Base-by-base conservation (phyloP, 2,329 filamentous ascomycete genomes). In the Colletotrichum viniferum region DNA sequence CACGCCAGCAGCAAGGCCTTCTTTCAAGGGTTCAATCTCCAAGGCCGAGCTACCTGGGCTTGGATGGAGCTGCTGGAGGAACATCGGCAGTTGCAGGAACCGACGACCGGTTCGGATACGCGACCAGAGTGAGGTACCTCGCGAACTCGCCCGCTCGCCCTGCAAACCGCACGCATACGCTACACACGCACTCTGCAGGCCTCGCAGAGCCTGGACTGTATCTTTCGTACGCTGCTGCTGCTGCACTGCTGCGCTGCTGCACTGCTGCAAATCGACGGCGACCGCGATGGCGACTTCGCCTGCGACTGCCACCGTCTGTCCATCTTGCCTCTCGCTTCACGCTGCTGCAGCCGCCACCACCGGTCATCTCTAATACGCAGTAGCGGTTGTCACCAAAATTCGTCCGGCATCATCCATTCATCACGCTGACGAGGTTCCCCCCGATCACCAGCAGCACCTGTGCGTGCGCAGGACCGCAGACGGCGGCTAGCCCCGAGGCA, bases 331-430 rank as follows among this genome's bases (percentile, higher is more conserved):
- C 73, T 62, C 62, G 62, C 62, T 38, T 73, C 26, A 64, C 73
- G 69, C 73, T 76, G 69, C 73, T 76, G 73, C 73, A 73, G 70
- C 73, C 73, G 73, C 73, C 73, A 73, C 73, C 73, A 34, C 72
- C 69, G 69, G 69, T 24, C 72, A 6, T 26, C 38, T 66, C 26
- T 75, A 24, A 3, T 34, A 36, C 58, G 58, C 58, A 62, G 58
- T 62, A 72, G 73, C 69, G 69, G 38, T 58, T 69, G 30, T 69
- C 43, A 30, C 63, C 69, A 69, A 28, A 16, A 36, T 34, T 26
- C 34, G 26, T 55, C 73, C 62, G 69, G 55, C 62, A 67, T 63
- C 43, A 69, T 30, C 21, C 55, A 67, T 63, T 28, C 43, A 75
- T 58, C 21, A 34, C 63, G 43, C 38, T 69, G 63, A 38, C 43